Conservation (phyloP, 176 grass and related monocot species). For the Zizania latifolia region DNA sequence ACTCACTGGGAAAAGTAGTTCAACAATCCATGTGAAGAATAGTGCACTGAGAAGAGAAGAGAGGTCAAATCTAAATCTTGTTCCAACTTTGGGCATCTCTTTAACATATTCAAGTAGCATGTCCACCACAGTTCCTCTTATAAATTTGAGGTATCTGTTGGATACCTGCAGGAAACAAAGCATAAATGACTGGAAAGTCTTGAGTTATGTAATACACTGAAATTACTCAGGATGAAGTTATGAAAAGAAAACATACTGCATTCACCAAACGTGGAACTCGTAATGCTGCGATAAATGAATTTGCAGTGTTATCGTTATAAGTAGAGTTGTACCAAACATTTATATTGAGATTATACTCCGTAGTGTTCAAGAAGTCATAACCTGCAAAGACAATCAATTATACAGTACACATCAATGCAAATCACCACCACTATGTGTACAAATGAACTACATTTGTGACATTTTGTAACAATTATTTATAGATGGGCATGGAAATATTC, state of each 20-base stretch:
- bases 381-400: slow-evolving; percentile 42
- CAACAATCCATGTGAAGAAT: slow-evolving; percentile 89
- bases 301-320: slow-evolving; percentile 59
- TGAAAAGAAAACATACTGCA: slow-evolving; percentile 44
- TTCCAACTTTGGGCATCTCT: slow-evolving; percentile 85
- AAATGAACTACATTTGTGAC: not conserved
- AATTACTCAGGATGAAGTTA: slow-evolving; percentile 14
- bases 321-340: slow-evolving; percentile 94
- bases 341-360: slow-evolving; percentile 43
- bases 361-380: slow-evolving; percentile 75
- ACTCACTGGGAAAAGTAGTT: slow-evolving; percentile 91
- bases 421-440: not conserved
- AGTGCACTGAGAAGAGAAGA: slow-evolving; percentile 73
- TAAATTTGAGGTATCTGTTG: slow-evolving; percentile 62
- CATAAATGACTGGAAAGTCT: not conserved
- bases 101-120: slow-evolving; percentile 71
- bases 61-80: slow-evolving; percentile 43
- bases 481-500: not conserved
- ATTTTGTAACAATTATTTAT: not conserved
- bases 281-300: slow-evolving; percentile 36
- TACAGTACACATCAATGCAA: slow-evolving; percentile 15
- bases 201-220: not conserved
- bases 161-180: slow-evolving; percentile 48
- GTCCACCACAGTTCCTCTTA: slow-evolving; percentile 39
- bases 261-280: slow-evolving; percentile 78